A percentile compares a stretch with the other conserved stretches of the same genome.
phyloP scores from a whole-genome alignment of 2,329 filamentous ascomycete species.

The Aspergillus nomiae region DNA sequence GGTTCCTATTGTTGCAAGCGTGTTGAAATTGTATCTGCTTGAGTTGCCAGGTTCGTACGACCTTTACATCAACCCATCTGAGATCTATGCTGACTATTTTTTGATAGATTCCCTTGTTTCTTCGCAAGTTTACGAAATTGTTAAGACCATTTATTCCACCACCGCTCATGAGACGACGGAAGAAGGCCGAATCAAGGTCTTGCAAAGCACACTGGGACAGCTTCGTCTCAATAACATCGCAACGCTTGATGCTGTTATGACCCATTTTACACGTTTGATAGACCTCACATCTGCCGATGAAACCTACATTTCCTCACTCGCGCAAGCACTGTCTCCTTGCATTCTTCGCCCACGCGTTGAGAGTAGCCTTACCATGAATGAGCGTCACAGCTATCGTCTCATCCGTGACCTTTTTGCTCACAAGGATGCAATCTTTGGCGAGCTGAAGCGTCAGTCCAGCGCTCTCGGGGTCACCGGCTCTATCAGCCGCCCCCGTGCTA shows the following conservation, averaged over 20 bases:
- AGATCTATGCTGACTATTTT: slow-evolving; percentile 12
- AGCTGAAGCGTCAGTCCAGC: slow-evolving; percentile 75
- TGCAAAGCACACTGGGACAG: slow-evolving; percentile 94
- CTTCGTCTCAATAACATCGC: slow-evolving; percentile 96
- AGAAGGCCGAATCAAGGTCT: slow-evolving; percentile 78
- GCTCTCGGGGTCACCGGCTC: slow-evolving; percentile 50
- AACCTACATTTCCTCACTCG: slow-evolving; percentile 73
- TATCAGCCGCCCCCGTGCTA: slow-evolving; percentile 73
- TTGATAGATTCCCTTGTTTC: slow-evolving; percentile 88
- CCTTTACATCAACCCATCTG: neutral
- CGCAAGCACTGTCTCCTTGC: slow-evolving; percentile 76
- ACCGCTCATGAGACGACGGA: slow-evolving; percentile 76
- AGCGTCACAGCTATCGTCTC: slow-evolving; percentile 87
- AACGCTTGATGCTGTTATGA: slow-evolving; percentile 96
- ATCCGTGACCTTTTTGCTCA: slow-evolving; percentile 89
- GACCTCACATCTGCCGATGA: slow-evolving; percentile 97
- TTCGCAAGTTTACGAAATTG: slow-evolving; percentile 97
- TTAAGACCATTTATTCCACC: slow-evolving; percentile 93
- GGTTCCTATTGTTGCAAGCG: slow-evolving; percentile 87
- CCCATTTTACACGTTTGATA: slow-evolving; percentile 94
- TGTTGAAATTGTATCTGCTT: slow-evolving; percentile 90
- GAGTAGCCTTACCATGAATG: slow-evolving; percentile 90
- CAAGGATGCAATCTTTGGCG: slow-evolving; percentile 93
- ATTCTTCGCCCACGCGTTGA: slow-evolving; percentile 84
- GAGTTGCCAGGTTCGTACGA: slow-evolving; percentile 81